Base-by-base conservation (phyloP, 495 filamentous ascomycete genomes). In the Hypoxylon lienhwacheense region DNA sequence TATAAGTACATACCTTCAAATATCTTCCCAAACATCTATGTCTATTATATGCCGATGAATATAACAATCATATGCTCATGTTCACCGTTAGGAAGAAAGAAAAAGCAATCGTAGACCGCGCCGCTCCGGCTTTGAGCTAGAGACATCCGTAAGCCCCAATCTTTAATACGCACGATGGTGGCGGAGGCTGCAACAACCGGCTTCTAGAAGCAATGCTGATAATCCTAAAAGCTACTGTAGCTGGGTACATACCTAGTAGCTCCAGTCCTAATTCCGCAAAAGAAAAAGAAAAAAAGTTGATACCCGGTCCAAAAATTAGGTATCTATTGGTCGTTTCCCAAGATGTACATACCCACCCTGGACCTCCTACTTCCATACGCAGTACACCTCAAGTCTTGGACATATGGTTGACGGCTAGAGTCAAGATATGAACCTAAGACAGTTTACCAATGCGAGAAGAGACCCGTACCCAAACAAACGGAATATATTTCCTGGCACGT, bases 191-290 rank as follows among this genome's bases (percentile, higher is more conserved):
- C 36, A 37, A 59, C 43, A n/a, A n/a, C n/a, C n/a, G 28, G 48
- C 55, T 59, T 59, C 55, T 48, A 43, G 42, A 48, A 59, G 24
- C 32, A 42, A 15, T 48, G 8, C 55, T 53, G 42, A 57, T 57
- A 57, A 40, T 46, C 25, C 22, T 25, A 22, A 50, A 17, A 5
- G 34, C 17, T 14, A 39, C 11, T 19, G 21, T 31, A 47, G 29
- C 37, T 41, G 28, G 22, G 21, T 32, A 45, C 15, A n/a, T n/a
- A n/a, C n/a, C n/a, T n/a, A n/a, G n/a, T n/a, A n/a, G n/a, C n/a
- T n/a, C n/a, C n/a, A n/a, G n/a, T n/a, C n/a, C n/a, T n/a, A n/a
- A n/a, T n/a, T n/a, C n/a, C n/a, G n/a, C n/a, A n/a, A n/a, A n/a
- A n/a, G n/a, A n/a, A n/a, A n/a, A n/a, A n/a, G n/a, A n/a, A n/a